Base-by-base conservation (phyloP, 2,329 filamentous ascomycete species). In the Myotisia sp. region DNA sequence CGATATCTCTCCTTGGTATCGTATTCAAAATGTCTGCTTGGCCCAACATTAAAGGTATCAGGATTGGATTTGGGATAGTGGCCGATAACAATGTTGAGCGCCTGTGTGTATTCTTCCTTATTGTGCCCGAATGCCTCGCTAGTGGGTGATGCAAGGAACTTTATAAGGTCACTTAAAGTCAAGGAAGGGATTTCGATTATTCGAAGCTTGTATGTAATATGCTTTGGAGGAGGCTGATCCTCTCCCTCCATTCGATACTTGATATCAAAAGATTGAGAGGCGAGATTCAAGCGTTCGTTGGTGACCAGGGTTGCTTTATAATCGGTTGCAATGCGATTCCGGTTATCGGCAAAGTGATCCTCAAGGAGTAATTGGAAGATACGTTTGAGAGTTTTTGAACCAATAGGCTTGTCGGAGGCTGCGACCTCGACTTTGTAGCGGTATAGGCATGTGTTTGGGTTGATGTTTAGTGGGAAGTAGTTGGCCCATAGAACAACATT, bases 51-150 rank as follows among this genome's bases (percentile, higher is more conserved):
- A 6, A 59, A 53, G 10, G 70, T 56, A 1, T 51, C 47, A 1
- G 35, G 36, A 5, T 56, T 51, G 1, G 48, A 56, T 39, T 62
- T 68, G 3, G 65, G 60, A 10, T 56, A 48, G 37, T 68, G 60
- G 1, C 63, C 60, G 33, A 75, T 51, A 14, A 76, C 54, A 21
- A 74, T 67, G 44, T 77, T 77, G 36, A 76, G 48, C 0, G 69
- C 62, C 37, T 74, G 69, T 4, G 75, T 58, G 0, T 69, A 51
- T 35, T 72, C 67, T 1, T 57, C 52, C 45, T 68, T 67, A 12
- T 59, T 48, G 0, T 50, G 47, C 29, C 67, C 67, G 9, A 50
- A 42, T 1, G 48, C 50, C 10, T 48, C 46, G 4, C 56, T 43
- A 23, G 46, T 50, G 2, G 48, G 50, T 12, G 51, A 64, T 2